These are phyloP conservation scores for Thelonectria rubi DNA, from an alignment of 2,329 filamentous ascomycete species.

Conservation along the genomic window DNA sequence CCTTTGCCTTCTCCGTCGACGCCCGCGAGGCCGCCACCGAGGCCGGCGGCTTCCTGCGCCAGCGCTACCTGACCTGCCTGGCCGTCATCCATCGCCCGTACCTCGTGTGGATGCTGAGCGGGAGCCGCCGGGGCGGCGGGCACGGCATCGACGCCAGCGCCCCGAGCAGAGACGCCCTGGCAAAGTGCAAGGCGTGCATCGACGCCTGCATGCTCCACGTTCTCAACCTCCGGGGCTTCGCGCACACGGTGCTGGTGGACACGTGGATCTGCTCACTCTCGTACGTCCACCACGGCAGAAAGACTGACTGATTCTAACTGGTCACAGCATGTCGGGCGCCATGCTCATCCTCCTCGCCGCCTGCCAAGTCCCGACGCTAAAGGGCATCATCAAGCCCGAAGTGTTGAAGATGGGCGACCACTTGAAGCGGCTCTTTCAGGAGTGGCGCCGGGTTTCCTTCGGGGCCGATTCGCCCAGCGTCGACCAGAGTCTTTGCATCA, in stretches of 20 bases:
- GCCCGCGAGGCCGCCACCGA: slow-evolving; percentile 46
- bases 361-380: slow-evolving; percentile 50
- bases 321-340: slow-evolving; percentile 56
- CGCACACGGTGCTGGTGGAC: slow-evolving; percentile 61
- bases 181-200: slow-evolving; percentile 55
- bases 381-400: slow-evolving; percentile 50
- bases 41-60: slow-evolving; percentile 58
- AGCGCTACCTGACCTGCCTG: slow-evolving; percentile 60
- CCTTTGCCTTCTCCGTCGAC: slow-evolving; percentile 53
- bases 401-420: slow-evolving; percentile 53
- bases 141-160: slow-evolving; percentile 38
- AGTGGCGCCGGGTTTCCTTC: slow-evolving; percentile 54
- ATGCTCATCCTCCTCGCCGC: slow-evolving; percentile 60
- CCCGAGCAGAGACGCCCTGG: slow-evolving; percentile 47
- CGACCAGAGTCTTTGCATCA: slow-evolving; percentile 56
- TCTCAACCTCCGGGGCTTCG: slow-evolving; percentile 56
- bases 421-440: slow-evolving; percentile 50
- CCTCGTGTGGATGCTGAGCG: slow-evolving; percentile 59
- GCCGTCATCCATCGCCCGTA: slow-evolving; percentile 64
- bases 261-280: slow-evolving; percentile 65
- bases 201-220: slow-evolving; percentile 60
- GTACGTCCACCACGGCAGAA: slow-evolving; percentile 46
- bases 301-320: slow-evolving; percentile 11
- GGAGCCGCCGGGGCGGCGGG: slow-evolving; percentile 41
- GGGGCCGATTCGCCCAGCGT: slow-evolving; percentile 55